phyloP scores from a whole-genome alignment of 495 filamentous ascomycete genomes.

The Xylaria venustula region DNA sequence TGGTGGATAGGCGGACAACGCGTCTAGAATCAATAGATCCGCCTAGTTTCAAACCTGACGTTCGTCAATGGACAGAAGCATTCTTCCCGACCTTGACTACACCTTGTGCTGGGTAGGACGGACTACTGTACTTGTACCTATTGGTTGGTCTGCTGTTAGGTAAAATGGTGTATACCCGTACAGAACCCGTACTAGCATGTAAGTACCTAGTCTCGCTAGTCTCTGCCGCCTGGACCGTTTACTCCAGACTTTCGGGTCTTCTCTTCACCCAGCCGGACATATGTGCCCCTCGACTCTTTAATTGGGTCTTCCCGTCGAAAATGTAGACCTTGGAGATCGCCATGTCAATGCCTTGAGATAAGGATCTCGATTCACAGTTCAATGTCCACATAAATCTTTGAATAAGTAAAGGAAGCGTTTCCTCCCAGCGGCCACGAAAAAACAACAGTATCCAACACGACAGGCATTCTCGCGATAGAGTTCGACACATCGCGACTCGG shows the following conservation, averaged over 20 bases:
- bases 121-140: no score
- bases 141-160: no score
- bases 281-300: no score
- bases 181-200: background rate
- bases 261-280: no score
- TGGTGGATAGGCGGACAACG: background rate
- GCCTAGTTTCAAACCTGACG: background rate
- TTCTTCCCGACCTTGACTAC: background rate
- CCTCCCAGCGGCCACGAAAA: no score
- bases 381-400: background rate
- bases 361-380: constrained; percentile 3
- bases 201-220: background rate
- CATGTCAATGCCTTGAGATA: background rate
- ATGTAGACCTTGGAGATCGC: background rate
- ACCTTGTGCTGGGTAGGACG: background rate
- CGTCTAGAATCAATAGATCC: background rate
- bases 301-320: background rate
- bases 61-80: background rate
- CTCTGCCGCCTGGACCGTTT: background rate
- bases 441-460: background rate
- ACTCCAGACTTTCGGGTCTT: background rate
- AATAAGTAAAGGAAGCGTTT: background rate
- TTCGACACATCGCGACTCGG: background rate
- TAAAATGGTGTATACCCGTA: no score
- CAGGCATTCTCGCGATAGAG: background rate